These are phyloP conservation scores for Torulaspora pretoriensis DNA, from an alignment of 1,139 yeast species.

Conservation along the genomic window DNA sequence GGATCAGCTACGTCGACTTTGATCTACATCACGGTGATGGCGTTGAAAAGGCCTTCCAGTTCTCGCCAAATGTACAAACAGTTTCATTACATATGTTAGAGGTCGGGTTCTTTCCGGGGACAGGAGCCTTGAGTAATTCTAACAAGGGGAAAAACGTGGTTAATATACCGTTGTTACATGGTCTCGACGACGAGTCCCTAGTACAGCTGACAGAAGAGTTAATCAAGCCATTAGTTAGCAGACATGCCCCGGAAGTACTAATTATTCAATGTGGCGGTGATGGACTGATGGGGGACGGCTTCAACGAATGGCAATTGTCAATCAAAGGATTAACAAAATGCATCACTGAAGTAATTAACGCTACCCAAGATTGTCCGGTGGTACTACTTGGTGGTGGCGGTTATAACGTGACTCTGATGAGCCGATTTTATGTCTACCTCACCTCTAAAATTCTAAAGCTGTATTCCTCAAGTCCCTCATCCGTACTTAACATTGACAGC, in stretches of 20 bases:
- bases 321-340: slow-evolving; percentile 46
- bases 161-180: slow-evolving; percentile 57
- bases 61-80: slow-evolving; percentile 54
- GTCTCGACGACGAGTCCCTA: slow-evolving; percentile 49
- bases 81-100: slow-evolving; percentile 63
- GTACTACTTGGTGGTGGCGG: slow-evolving; percentile 77
- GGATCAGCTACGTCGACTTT: slow-evolving; percentile 60
- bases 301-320: slow-evolving; percentile 66
- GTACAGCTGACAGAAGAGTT: slow-evolving; percentile 40
- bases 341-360: slow-evolving; percentile 38
- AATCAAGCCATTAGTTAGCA: slow-evolving; percentile 43
- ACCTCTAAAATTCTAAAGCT: slow-evolving; percentile 40
- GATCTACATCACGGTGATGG: slow-evolving; percentile 84
- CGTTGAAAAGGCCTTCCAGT: slow-evolving; percentile 61
- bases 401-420: slow-evolving; percentile 57
- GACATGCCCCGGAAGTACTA: slow-evolving; percentile 47
- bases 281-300: slow-evolving; percentile 58
- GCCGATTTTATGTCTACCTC: slow-evolving; percentile 61
- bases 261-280: slow-evolving; percentile 72
- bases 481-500: slow-evolving; percentile 7
- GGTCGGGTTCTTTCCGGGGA: slow-evolving; percentile 69
- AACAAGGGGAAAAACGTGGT: slow-evolving; percentile 40
- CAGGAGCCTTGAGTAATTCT: slow-evolving; percentile 46
- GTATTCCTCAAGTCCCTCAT: slow-evolving; percentile 1
- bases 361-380: slow-evolving; percentile 36